Evolutionary conservation across 331 rosid genomes (phyloP).

Genomic region (Rosa hybrid): DNA sequence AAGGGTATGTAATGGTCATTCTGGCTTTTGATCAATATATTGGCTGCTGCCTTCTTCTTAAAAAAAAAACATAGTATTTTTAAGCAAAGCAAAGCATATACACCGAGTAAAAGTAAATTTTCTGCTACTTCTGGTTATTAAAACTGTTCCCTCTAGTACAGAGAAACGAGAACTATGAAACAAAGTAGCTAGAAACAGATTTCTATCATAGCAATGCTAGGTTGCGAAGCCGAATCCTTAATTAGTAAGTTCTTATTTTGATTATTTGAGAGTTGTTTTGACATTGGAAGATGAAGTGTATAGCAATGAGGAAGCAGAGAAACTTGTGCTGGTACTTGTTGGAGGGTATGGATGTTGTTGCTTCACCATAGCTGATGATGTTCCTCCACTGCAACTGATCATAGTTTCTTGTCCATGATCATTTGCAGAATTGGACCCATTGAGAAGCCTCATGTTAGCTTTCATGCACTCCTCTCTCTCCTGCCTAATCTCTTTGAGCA

Average conservation of each 20-base stretch:
- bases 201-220: neutral
- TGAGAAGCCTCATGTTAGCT: slow-evolving; percentile 39
- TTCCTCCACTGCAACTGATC: slow-evolving; percentile 25
- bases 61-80: no score
- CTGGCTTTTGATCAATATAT: no score
- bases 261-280: slow-evolving; percentile 23
- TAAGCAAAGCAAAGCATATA: neutral
- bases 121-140: neutral
- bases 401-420: slow-evolving; percentile 30
- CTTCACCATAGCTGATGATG: slow-evolving; percentile 23
- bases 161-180: neutral
- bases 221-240: neutral
- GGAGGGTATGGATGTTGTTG: slow-evolving; percentile 24
- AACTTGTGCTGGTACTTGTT: slow-evolving; percentile 36
- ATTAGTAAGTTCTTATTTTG: neutral
- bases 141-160: neutral
- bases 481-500: slow-evolving; percentile 69
- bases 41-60: no score
- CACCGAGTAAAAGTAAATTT: neutral
- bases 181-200: neutral
- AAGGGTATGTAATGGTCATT: no score
- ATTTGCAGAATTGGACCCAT: slow-evolving; percentile 36
- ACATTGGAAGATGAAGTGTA: slow-evolving; percentile 37
- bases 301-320: slow-evolving; percentile 38
- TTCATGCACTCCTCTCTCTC: slow-evolving; percentile 52